A percentile compares a stretch with the other conserved stretches of the same genome.
phyloP scores from a whole-genome alignment of 129 eudicot genomes.

The Centrapalus pauciflorus region DNA sequence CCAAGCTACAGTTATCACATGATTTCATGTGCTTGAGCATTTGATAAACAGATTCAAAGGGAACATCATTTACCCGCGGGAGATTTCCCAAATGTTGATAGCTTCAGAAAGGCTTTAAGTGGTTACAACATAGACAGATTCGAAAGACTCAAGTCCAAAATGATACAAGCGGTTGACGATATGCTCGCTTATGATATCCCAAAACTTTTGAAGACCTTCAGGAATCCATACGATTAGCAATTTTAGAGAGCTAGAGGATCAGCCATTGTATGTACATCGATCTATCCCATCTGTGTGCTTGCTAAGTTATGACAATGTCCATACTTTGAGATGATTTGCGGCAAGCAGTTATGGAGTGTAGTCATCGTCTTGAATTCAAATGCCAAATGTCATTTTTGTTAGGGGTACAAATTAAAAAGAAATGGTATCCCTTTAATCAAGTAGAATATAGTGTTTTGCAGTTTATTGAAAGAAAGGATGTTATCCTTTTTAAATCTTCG shows the following conservation, averaged over 20 bases:
- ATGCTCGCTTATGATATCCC: conserved; percentile 95
- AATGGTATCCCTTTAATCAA: conserved; percentile 10
- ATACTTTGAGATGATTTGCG: background rate
- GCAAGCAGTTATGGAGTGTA: conserved; percentile 7
- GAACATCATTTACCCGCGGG: conserved; percentile 83
- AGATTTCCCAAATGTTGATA: conserved; percentile 81
- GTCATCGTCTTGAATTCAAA: conserved; percentile 15
- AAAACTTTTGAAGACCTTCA: conserved; percentile 71
- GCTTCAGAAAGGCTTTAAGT: conserved; percentile 49
- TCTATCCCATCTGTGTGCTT: conserved; percentile 2
- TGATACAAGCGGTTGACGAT: conserved; percentile 87
- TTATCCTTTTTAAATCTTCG: no score
- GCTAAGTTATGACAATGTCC: no score
- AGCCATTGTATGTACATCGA: background rate
- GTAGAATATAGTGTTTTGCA: conserved; percentile 6
- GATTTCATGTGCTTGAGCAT: background rate
- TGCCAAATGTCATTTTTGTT: conserved; percentile 15
- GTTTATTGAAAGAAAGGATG: background rate
- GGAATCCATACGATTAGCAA: conserved; percentile 61
- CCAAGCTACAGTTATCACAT: background rate
- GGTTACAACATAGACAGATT: conserved; percentile 87
- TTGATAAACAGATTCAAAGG: conserved; percentile 57
- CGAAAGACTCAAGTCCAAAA: conserved; percentile 62
- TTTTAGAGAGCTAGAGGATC: background rate
- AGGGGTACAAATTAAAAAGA: conserved; percentile 4